Conservation (phyloP, 2,329 filamentous ascomycete genomes). For the Lasiodiplodia gonubiensis region DNA sequence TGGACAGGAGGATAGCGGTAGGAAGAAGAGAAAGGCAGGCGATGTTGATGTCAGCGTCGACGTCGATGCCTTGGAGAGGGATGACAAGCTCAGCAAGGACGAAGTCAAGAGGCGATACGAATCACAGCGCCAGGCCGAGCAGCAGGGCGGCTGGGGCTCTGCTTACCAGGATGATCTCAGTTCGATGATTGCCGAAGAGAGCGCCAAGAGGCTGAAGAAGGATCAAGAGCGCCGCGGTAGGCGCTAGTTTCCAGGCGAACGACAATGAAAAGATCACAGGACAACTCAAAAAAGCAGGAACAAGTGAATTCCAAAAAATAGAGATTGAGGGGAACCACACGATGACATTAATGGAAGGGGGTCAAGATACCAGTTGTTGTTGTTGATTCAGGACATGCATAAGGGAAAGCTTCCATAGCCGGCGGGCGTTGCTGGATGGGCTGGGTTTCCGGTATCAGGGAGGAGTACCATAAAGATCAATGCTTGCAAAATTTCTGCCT, state of each 20-base stretch:
- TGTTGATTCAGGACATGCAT: slow-evolving; percentile 25
- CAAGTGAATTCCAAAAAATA: slow-evolving; percentile 3
- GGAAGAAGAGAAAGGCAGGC: slow-evolving; percentile 88
- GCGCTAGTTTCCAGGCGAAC: slow-evolving; percentile 38
- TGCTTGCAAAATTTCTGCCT: slow-evolving; percentile 28
- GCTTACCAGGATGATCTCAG: slow-evolving; percentile 87
- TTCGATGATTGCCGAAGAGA: slow-evolving; percentile 95
- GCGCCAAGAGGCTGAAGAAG: slow-evolving; percentile 84
- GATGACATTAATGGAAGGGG: slow-evolving; percentile 1
- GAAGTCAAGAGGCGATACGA: slow-evolving; percentile 83
- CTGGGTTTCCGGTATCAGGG: slow-evolving; percentile 25
- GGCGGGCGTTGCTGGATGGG: slow-evolving; percentile 28
- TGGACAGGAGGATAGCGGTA: slow-evolving; percentile 76
- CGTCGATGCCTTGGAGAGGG: slow-evolving; percentile 75
- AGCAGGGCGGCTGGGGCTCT: slow-evolving; percentile 69
- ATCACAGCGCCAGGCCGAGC: slow-evolving; percentile 66
- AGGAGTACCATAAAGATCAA: slow-evolving; percentile 28
- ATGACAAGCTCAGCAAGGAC: slow-evolving; percentile 83
- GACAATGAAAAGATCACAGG: slow-evolving; percentile 21
- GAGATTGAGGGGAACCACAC: not conserved
- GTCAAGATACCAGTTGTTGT: slow-evolving; percentile 27
- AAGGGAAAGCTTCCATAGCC: slow-evolving; percentile 28
- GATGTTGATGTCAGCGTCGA: slow-evolving; percentile 94
- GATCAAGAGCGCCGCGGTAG: slow-evolving; percentile 79
- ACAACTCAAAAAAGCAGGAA: slow-evolving; percentile 1